Evolutionary conservation across 352 stramenopile genomes (phyloP).

Genomic region (Phytophthora quininea): DNA sequence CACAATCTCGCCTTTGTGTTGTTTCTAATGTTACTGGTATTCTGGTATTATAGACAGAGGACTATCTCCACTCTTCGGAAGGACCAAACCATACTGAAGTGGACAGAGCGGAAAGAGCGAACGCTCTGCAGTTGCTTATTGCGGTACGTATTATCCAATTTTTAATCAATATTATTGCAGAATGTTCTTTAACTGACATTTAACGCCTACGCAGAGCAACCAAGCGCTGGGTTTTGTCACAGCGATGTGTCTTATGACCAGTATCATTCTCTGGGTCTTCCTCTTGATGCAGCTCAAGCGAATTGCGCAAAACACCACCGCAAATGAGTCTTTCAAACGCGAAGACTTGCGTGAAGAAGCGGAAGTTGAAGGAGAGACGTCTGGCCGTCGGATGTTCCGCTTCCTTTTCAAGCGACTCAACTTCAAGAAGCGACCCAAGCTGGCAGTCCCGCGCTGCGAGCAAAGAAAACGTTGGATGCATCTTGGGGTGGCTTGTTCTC

Average conservation of each 20-base stretch:
- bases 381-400: slow-evolving; percentile 45
- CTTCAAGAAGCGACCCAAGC: slow-evolving; percentile 34
- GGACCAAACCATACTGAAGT: slow-evolving; percentile 21
- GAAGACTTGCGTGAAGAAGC: slow-evolving; percentile 71
- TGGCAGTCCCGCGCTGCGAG: slow-evolving; percentile 29
- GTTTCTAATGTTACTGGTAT: no score
- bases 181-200: slow-evolving; percentile 1
- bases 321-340: slow-evolving; percentile 86
- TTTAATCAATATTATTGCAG: background rate
- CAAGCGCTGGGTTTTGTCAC: slow-evolving; percentile 73
- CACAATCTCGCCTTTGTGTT: no score
- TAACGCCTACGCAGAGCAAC: slow-evolving; percentile 47
- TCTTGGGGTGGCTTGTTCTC: slow-evolving; percentile 82
- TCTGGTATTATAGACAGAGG: slow-evolving; percentile 35
- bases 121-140: slow-evolving; percentile 63
- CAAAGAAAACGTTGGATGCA: slow-evolving; percentile 63
- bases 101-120: slow-evolving; percentile 33
- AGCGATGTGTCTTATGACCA: slow-evolving; percentile 62
- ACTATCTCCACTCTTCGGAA: slow-evolving; percentile 32
- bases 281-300: slow-evolving; percentile 77
- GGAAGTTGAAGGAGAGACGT: slow-evolving; percentile 50
- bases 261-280: slow-evolving; percentile 72
- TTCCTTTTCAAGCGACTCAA: slow-evolving; percentile 54
- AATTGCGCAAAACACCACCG: slow-evolving; percentile 74
- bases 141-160: slow-evolving; percentile 32